Evolutionary conservation across 495 filamentous ascomycete genomes (phyloP).

Genomic region (Chaetomium tenue): DNA sequence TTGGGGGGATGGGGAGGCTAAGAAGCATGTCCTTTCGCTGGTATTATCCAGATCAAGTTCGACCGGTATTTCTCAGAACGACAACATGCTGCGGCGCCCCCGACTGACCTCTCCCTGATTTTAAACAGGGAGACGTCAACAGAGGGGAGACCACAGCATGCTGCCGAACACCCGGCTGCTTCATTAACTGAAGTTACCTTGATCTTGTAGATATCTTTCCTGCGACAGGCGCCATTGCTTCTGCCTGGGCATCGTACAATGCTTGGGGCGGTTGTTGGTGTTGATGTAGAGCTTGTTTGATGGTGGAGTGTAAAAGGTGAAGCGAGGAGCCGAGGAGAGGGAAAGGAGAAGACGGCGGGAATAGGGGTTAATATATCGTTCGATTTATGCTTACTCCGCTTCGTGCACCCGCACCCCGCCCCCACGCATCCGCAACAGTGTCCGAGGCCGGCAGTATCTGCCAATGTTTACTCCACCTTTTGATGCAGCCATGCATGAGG

Average conservation of each 20-base stretch:
- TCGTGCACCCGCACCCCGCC: not conserved
- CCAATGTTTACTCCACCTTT: too few species aligned
- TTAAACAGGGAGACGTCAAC: not conserved
- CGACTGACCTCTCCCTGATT: not conserved
- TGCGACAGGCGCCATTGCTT: constrained; percentile 21
- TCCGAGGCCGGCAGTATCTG: not conserved
- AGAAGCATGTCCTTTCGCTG: constrained; percentile 78
- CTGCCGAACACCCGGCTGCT: constrained; percentile 22
- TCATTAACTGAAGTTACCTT: constrained; percentile 19
- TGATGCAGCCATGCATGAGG: not conserved
- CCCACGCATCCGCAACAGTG: not conserved
- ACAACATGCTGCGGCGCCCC: constrained; percentile 8
- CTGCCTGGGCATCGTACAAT: constrained; percentile 16
- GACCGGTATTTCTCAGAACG: constrained; percentile 46
- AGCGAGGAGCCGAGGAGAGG: not conserved
- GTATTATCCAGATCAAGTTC: constrained; percentile 85
- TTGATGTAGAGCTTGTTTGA: not conserved
- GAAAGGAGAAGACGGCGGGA: not conserved
- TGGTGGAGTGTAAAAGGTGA: not conserved
- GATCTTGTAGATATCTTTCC: constrained; percentile 13
- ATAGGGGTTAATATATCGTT: not conserved
- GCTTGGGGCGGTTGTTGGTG: not conserved
- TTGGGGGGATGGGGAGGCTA: constrained; percentile 44
- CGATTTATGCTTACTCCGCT: not conserved
- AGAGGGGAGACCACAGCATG: constrained; percentile 9